phyloP scores from a whole-genome alignment of 495 filamentous ascomycete species.

The Gamarada debralockiae region DNA sequence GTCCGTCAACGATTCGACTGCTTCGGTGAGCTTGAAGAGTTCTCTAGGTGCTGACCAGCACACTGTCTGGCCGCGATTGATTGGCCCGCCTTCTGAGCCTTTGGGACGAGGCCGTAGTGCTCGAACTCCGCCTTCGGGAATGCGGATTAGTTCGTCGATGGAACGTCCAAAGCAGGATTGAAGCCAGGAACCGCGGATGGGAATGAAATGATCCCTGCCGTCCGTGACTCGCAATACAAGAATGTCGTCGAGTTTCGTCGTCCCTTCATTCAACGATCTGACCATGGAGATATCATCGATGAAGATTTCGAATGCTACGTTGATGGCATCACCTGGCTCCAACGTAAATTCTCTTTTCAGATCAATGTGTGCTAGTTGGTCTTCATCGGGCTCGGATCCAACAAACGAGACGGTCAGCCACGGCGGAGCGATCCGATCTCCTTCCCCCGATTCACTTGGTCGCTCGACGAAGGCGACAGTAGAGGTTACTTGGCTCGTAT shows the following conservation, averaged over 20 bases:
- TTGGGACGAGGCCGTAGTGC: constrained; percentile 12
- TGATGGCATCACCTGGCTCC: constrained; percentile 77
- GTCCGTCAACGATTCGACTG: constrained; percentile 70
- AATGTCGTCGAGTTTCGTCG: constrained; percentile 71
- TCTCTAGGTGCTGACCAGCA: constrained; percentile 75
- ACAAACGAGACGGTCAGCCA: constrained; percentile 71
- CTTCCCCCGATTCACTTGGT: constrained; percentile 45
- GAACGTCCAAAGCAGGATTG: constrained; percentile 80
- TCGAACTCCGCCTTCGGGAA: constrained; percentile 60
- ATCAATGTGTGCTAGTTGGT: constrained; percentile 28
- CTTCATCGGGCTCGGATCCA: constrained; percentile 30
- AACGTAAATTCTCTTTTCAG: constrained; percentile 52
- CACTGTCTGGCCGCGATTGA: constrained; percentile 31
- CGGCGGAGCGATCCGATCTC: constrained; percentile 35
- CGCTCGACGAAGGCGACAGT: constrained; percentile 71
- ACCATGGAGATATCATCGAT: constrained; percentile 62
- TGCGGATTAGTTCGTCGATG: constrained; percentile 75
- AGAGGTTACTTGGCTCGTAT: constrained; percentile 78
- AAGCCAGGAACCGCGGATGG: constrained; percentile 71
- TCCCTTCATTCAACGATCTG: constrained; percentile 65
- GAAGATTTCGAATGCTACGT: constrained; percentile 59
- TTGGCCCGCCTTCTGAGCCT: constrained; percentile 8
- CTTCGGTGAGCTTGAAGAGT: constrained; percentile 82
- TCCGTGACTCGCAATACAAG: constrained; percentile 81
- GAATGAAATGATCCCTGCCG: constrained; percentile 89